Percentiles rank a stretch among this genome's conserved stretches.
phyloP scores from a whole-genome alignment of 140 eudicot species.

The Ambrosia hybrid region DNA sequence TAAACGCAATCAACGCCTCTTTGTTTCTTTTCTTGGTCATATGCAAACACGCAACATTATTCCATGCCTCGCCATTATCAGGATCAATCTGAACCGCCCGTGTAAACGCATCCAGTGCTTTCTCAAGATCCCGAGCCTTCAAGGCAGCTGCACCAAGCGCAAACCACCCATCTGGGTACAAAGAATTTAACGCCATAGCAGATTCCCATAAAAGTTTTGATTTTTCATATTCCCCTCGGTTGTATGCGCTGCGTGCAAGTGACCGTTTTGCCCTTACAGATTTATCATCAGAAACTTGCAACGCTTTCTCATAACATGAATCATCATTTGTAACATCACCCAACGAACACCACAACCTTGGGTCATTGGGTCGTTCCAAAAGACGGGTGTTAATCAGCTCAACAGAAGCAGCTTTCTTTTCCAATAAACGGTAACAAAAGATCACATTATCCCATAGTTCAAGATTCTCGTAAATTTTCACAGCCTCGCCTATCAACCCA shows the following conservation, averaged over 20 bases:
- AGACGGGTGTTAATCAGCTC: constrained; percentile 76
- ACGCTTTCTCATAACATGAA: constrained; percentile 73
- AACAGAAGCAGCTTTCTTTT: constrained; percentile 81
- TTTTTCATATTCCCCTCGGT: constrained; percentile 69
- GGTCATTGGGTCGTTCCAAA: constrained; percentile 62
- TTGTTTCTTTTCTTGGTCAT: constrained; percentile 61
- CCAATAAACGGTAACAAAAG: constrained; percentile 69
- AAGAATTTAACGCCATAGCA: constrained; percentile 82
- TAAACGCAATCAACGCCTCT: constrained; percentile 73
- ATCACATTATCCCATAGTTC: constrained; percentile 96
- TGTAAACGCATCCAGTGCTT: constrained; percentile 80
- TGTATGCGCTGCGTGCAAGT: constrained; percentile 91
- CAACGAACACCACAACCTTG: constrained; percentile 90
- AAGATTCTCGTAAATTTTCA: constrained; percentile 75
- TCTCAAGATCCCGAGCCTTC: constrained; percentile 73
- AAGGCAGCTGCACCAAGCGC: constrained; percentile 94
- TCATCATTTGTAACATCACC: constrained; percentile 86
- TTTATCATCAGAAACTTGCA: constrained; percentile 69
- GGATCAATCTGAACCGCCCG: constrained; percentile 95
- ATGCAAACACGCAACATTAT: constrained; percentile 87
- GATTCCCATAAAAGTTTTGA: constrained; percentile 76
- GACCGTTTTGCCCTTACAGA: constrained; percentile 92
- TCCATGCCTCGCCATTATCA: constrained; percentile 98
- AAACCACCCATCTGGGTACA: constrained; percentile 97
- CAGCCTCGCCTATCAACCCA: constrained; percentile 85